A percentile compares a stretch with the other conserved stretches of the same genome.
Conservation (phyloP, 345 rosid species). For the Eucalyptus urophylla region DNA sequence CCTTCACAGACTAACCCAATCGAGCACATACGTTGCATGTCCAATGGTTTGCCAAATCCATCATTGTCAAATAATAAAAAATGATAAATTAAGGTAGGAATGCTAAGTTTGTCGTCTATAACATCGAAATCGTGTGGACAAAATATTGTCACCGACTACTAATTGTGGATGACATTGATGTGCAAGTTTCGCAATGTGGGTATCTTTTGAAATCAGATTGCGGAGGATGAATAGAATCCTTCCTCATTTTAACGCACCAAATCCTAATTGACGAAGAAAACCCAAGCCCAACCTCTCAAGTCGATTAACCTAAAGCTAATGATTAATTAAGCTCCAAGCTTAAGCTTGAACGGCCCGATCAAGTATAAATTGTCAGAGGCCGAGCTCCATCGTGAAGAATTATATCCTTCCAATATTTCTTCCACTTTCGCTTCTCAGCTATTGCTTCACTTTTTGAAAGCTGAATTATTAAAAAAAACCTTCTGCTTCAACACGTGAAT, state of each 20-base stretch:
- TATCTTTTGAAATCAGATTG: background rate
- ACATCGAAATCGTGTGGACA: background rate
- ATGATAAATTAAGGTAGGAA: background rate
- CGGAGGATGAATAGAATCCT: background rate
- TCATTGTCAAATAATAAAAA: too few species aligned
- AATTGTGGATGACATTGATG: background rate
- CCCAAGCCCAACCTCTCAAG: background rate
- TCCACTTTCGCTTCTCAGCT: background rate
- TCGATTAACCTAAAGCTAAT: background rate
- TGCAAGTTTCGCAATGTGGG: background rate
- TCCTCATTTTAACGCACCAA: background rate
- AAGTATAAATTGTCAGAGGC: background rate
- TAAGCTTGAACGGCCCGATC: background rate
- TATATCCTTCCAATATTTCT: background rate
- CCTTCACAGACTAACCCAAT: background rate
- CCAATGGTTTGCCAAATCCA: too few species aligned
- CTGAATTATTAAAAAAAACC: background rate
- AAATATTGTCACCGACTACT: background rate
- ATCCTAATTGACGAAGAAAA: background rate
- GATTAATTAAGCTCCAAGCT: background rate
- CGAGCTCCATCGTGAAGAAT: background rate
- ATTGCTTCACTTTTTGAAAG: background rate
- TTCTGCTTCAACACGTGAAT: background rate
- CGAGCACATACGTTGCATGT: too few species aligned
- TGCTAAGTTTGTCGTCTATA: background rate